Percentiles rank a stretch among this genome's conserved stretches.
phyloP scores from a whole-genome alignment of 371 early-diverging fungal species.

The Massospora cicadina region DNA sequence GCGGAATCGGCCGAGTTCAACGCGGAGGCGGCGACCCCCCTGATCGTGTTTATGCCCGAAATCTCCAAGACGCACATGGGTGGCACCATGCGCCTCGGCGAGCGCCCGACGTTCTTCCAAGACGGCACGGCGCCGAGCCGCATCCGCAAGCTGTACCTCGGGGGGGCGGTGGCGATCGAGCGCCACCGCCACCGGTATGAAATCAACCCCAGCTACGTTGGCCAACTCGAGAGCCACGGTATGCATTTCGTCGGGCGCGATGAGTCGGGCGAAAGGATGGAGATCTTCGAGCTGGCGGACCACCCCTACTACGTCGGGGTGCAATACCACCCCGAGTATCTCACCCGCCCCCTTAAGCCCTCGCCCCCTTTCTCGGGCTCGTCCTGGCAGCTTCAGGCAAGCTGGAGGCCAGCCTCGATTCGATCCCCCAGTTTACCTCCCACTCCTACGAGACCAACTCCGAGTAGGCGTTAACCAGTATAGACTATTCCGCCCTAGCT shows the following conservation, averaged over 20 bases:
- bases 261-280: conserved; percentile 90
- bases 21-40: conserved; percentile 43
- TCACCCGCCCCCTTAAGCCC: conserved; percentile 85
- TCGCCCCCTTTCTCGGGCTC: conserved; percentile 89
- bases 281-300: conserved; percentile 78
- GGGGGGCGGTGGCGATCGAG: conserved; percentile 50
- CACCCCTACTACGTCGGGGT: conserved; percentile 96
- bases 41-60: conserved; percentile 94
- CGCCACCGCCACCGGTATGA: conserved; percentile 99
- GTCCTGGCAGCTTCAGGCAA: conserved; percentile 56
- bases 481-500: too few species aligned
- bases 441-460: conserved; percentile 11
- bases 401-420: neutral
- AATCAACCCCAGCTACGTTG: conserved; percentile 77
- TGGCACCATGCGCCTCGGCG: conserved; percentile 93
- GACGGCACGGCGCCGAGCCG: conserved; percentile 31
- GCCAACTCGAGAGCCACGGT: conserved; percentile 64
- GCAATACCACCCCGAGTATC: conserved; percentile 99
- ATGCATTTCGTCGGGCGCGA: conserved; percentile 86
- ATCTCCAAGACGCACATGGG: conserved; percentile 89
- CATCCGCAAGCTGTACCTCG: conserved; percentile 49
- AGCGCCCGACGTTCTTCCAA: conserved; percentile 71
- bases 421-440: conserved; percentile 4
- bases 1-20: conserved; percentile 83
- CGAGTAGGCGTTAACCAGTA: too few species aligned